A percentile compares a stretch with the other conserved stretches of the same genome.
Evolutionary conservation across 2,329 filamentous ascomycete species (phyloP).

Genomic region (Beauveria brongniartii): DNA sequence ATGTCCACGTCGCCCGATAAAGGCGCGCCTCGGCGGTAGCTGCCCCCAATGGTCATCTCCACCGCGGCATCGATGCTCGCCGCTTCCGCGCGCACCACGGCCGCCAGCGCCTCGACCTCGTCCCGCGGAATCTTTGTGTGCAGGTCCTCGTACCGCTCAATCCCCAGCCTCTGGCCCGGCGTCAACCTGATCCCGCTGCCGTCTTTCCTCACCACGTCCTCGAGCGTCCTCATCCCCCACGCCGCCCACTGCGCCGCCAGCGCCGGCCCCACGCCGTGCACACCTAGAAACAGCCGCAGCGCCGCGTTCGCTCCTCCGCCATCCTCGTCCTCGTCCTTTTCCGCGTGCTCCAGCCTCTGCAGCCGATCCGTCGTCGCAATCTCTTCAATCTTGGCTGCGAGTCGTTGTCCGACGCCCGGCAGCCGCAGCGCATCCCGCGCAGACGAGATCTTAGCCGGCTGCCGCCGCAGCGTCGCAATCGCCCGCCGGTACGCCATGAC

Average conservation of each 20-base stretch:
- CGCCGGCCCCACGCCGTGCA: constrained; percentile 69
- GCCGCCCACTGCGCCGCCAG: constrained; percentile 71
- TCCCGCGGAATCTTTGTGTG: constrained; percentile 66
- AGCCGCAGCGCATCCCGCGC: constrained; percentile 58
- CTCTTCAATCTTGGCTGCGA: constrained; percentile 84
- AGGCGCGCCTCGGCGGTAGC: constrained; percentile 70
- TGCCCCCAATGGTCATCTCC: constrained; percentile 70
- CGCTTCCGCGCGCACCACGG: constrained; percentile 53
- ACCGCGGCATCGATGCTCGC: constrained; percentile 52
- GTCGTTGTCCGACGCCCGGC: constrained; percentile 59
- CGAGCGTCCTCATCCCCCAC: constrained; percentile 64
- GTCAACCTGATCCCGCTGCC: constrained; percentile 43
- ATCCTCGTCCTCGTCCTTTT: constrained; percentile 47
- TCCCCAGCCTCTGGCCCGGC: constrained; percentile 62
- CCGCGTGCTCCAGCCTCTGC: constrained; percentile 62
- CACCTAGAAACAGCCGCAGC: constrained; percentile 62
- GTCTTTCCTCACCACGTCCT: constrained; percentile 50
- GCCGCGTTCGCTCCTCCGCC: constrained; percentile 40
- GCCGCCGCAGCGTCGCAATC: constrained; percentile 63
- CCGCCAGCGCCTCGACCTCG: constrained; percentile 65
- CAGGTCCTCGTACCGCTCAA: constrained; percentile 76
- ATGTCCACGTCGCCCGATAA: constrained; percentile 78
- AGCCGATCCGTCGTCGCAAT: constrained; percentile 70
- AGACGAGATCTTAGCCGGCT: constrained; percentile 47
- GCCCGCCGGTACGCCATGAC: constrained; percentile 67